These are phyloP conservation scores for Coelastrella sp. DNA, from an alignment of 139 green algal species.

Conservation along the genomic window DNA sequence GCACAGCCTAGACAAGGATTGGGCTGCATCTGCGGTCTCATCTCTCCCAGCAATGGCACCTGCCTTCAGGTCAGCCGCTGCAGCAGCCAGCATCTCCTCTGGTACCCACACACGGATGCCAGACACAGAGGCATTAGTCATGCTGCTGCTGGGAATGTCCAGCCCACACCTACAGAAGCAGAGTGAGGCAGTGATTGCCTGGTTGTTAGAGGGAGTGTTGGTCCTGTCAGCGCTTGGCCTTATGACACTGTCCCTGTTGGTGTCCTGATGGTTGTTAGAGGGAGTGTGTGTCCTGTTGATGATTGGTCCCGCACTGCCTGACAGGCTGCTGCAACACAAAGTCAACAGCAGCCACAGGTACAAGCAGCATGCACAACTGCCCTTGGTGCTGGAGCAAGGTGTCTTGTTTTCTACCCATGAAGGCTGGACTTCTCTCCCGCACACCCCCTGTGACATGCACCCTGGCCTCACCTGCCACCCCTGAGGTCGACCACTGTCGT, in stretches of 20 bases:
- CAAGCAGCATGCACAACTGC: not conserved
- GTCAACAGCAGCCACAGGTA: not conserved
- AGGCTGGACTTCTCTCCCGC: not conserved
- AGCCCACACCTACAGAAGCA: not conserved
- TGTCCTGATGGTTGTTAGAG: too few relatives aligned
- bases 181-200: not conserved
- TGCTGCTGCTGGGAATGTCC: not conserved
- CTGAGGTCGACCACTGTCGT: conserved; percentile 18
- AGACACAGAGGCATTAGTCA: conserved; percentile 22
- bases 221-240: too few relatives aligned
- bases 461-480: conserved; percentile 13
- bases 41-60: not conserved
- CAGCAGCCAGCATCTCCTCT: conserved; percentile 1
- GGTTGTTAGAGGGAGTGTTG: not conserved
- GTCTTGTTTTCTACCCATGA: not conserved
- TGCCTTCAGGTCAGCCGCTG: not conserved
- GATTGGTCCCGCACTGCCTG: not conserved
- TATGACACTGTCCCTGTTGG: not conserved
- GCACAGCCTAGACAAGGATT: not conserved
- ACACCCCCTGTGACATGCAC: too few relatives aligned
- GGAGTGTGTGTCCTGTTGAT: not conserved
- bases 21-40: not conserved
- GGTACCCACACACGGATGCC: conserved; percentile 33
- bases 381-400: not conserved
- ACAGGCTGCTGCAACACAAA: not conserved